Base-by-base conservation (phyloP, 768 basidiomycete species). In the Hygrocybe punicea region DNA sequence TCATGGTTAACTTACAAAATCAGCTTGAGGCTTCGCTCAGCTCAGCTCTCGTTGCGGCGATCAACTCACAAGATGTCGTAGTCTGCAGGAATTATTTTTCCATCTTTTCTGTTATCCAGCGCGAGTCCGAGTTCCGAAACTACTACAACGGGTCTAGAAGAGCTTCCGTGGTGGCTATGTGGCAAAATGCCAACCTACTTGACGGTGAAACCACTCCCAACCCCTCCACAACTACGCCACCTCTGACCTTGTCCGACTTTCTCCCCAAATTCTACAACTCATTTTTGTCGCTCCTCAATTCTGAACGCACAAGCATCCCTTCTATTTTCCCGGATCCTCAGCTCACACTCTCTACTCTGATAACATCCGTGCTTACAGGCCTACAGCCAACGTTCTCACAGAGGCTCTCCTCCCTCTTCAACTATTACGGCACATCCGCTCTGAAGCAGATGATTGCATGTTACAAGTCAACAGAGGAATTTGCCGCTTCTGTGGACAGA, bases 1-100 rank as follows among this genome's bases (percentile, higher is more conserved):
- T 99, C 33, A 85, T 98, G 84, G 85, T 94, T 58, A 93, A 86
- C 57, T 80, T 99, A 25, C 93, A 97, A 69, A 98, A 99, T 67
- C 91, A 97, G 70, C 84, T 98, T 47, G 97, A 99, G 73, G 91
- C 92, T 1, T 85, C 89, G 1, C 80, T 96, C 56, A 93, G 91
- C 67, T 87, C 91, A n/a, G 90, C 91, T 1, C 78, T 99, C 49
- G 89, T 94, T 24, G 85, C 88, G 24, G 91, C 93, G 4, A 89
- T 98, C 69, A 88, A 85, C 58, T 78, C 84, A 2, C 83, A 85
- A 61, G 93, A 98, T 68, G 78, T 87, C 36, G 75, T 81, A 11
- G 79, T 81, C 4, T 94, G 91, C 73, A 84, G 84, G 58, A 79
- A 79, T 51, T 93, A 93, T 71, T 93, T 88, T 64, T 75, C 81